Base-by-base conservation (phyloP, 2,329 filamentous ascomycete species). In the Cryoendolithus antarcticus region DNA sequence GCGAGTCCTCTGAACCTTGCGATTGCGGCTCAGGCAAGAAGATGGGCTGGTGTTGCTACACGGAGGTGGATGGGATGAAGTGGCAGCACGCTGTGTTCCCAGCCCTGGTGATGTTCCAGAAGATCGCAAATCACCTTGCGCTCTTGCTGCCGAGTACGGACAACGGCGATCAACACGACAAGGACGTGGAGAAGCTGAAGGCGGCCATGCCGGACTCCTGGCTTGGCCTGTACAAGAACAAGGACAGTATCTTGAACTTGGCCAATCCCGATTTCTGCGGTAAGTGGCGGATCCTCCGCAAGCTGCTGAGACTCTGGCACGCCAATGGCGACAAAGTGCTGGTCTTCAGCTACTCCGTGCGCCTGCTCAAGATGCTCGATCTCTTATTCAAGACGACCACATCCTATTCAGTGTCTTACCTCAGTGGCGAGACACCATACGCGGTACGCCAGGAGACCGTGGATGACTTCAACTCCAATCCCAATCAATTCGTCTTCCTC, bases 251-350 rank as follows among this genome's bases (percentile, higher is more conserved):
- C 42, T 62, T 83, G 37, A 82, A 81, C 50, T 80, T 86, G 37
- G 80, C 86, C 1, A 86, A 94, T 50, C 81, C 85, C 0, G 82
- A 93, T 41, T 95, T 88, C 48, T 98, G 91, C 54, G 91, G 91
- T 3, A 98, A 98, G 61, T 98, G 91, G 91, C 86, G 85, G 55
- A 77, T 98, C 1, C 61, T 98, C 24, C 84, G 80, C 58, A 88
- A 85, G 51, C 67, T 98, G 3, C 71, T 98, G 5, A 80, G 78
- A 40, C 89, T 91, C 59, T 98, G 91, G 91, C 76, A 94, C 55
- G 69, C 74, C 9, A 86, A 82, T 53, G 85, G 86, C 9, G 86
- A 95, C 62, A 98, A 96, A 60, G 91, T 95, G 1, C 72, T 98
- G 0, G 81, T 98, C 2, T 98, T 98, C 59, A 93, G 85, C 0